phyloP scores from a whole-genome alignment of 2,329 filamentous ascomycete species.

The Fusarium avenaceum region DNA sequence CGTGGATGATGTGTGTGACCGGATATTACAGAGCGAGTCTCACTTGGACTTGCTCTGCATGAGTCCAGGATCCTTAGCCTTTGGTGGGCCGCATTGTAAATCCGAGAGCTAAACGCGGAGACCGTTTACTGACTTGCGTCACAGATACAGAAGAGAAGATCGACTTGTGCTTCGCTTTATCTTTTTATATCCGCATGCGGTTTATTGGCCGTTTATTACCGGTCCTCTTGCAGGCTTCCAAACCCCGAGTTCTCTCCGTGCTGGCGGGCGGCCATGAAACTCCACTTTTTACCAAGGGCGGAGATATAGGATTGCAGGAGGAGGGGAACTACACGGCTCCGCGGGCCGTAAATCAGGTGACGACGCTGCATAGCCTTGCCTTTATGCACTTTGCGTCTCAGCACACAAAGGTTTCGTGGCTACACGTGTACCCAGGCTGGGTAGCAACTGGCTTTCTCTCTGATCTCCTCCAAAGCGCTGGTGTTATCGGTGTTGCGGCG shows the following conservation, averaged over 20 bases:
- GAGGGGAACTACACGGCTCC: neutral
- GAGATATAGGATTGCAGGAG: neutral
- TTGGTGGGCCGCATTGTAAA: neutral
- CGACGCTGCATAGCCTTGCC: constrained; percentile 2
- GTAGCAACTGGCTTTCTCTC: neutral
- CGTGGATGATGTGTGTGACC: neutral
- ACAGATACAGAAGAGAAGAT: constrained; percentile 1
- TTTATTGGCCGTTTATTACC: neutral
- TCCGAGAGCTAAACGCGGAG: rapidly evolving
- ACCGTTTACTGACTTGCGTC: neutral
- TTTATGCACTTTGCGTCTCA: constrained; percentile 1
- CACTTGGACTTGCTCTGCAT: neutral
- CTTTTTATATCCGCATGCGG: constrained; percentile 1
- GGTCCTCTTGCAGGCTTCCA: neutral
- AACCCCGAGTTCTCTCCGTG: constrained; percentile 5
- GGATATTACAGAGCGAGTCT: neutral
- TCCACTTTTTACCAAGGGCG: neutral
- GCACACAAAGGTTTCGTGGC: neutral
- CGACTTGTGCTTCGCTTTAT: neutral
- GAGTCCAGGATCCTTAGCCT: neutral
- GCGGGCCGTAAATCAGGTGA: constrained; percentile 5
- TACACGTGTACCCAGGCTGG: constrained; percentile 1
- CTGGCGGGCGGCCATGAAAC: neutral
- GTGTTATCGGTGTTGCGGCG: neutral
- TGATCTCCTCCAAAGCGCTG: neutral